Conservation (phyloP, 768 basidiomycete genomes). For the Mycena polygramma region DNA sequence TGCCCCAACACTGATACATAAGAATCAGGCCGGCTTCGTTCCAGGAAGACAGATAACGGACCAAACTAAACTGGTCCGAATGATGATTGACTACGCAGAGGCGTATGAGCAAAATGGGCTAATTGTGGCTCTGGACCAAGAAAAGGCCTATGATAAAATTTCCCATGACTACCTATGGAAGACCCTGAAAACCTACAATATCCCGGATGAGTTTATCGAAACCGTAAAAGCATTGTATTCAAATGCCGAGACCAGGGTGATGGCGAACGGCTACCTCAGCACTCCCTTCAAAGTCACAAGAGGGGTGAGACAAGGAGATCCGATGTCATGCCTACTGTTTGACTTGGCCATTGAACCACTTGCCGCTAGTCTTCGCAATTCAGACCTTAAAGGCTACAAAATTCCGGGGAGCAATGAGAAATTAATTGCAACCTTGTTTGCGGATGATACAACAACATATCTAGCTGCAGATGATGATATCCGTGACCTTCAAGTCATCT, state of each 20-base stretch:
- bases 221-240: background rate
- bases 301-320: conserved; percentile 49
- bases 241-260: background rate
- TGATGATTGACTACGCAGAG: conserved; percentile 23
- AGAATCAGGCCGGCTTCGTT: conserved; percentile 39
- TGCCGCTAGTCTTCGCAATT: background rate
- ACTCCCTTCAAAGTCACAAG: conserved; percentile 25
- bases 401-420: background rate
- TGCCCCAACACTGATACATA: background rate
- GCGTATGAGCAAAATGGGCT: conserved; percentile 26
- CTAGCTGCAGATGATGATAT: background rate
- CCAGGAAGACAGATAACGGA: conserved; percentile 37
- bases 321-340: conserved; percentile 46
- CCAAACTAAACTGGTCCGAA: conserved; percentile 36
- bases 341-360: conserved; percentile 25
- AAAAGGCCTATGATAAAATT: conserved; percentile 28
- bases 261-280: conserved; percentile 34
- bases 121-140: conserved; percentile 28
- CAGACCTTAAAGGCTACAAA: background rate
- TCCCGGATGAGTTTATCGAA: conserved; percentile 28
- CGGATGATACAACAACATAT: conserved; percentile 2
- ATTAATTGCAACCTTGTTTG: background rate
- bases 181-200: background rate
- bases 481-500: conserved; percentile 9
- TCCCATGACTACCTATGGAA: conserved; percentile 35